phyloP scores from a whole-genome alignment of 163 green algal genomes.

The Chlorella variabilis region DNA sequence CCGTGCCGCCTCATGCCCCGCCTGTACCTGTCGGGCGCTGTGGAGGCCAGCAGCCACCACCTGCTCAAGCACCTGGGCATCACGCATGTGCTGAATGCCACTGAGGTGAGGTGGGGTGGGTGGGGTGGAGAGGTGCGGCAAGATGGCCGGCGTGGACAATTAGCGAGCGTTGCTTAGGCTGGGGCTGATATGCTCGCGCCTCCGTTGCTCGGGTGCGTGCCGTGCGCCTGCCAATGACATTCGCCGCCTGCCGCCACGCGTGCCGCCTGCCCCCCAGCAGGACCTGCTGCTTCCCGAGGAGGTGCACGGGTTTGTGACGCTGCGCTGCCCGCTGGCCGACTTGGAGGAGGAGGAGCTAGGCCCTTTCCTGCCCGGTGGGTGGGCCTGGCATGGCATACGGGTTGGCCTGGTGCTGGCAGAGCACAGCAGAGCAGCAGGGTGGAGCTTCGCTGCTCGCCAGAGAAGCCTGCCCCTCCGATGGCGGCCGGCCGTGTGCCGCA shows the following conservation, averaged over 20 bases:
- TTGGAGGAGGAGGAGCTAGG: slow-evolving; percentile 74
- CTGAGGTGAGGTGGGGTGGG: slow-evolving; percentile 50
- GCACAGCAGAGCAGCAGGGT: no score
- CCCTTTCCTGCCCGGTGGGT: slow-evolving; percentile 55
- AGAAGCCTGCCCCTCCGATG: no score
- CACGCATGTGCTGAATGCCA: slow-evolving; percentile 94
- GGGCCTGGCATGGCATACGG: neutral
- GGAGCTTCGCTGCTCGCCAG: no score
- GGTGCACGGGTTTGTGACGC: neutral
- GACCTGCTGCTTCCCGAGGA: slow-evolving; percentile 61
- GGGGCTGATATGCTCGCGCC: no score
- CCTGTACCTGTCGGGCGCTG: slow-evolving; percentile 78
- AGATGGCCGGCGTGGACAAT: no score
- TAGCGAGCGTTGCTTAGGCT: no score
- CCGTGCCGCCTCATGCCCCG: slow-evolving; percentile 55
- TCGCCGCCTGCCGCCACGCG: neutral
- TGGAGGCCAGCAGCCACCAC: slow-evolving; percentile 75
- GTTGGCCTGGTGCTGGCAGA: no score
- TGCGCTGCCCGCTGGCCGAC: slow-evolving; percentile 49
- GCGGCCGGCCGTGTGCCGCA: no score
- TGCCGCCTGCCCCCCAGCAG: slow-evolving; percentile 42
- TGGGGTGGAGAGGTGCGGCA: neutral
- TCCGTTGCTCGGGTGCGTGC: no score
- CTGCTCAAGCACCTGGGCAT: slow-evolving; percentile 85
- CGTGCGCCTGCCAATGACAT: no score